Evolutionary conservation across 305 asterid species (phyloP), one percentile per base, ranked within the genome.

Genomic region (Fraxinus velutina): DNA sequence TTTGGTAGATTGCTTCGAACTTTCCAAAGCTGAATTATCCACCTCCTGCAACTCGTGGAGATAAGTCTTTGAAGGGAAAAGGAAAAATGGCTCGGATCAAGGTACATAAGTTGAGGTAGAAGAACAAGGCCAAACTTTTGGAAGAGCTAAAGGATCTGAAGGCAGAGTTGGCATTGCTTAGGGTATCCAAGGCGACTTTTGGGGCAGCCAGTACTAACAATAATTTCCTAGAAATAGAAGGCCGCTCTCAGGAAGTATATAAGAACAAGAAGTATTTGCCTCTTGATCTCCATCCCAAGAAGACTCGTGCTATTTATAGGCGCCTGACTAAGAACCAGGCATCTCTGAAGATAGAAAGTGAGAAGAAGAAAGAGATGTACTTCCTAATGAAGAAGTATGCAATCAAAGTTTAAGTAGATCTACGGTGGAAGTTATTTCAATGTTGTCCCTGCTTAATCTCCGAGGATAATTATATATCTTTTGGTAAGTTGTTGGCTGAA

Each of bases 311-410:
- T 22, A 89, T 88, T 78, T 90, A 91, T 12, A 87, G 86, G 50
- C 93, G 91, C 27, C 84, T 90, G 2, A 90, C 93, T 52, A 90
- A 90, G 79, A 91, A 90, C 77, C 93, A 92, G 95, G 90, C 86
- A 24, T 90, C 95, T 50, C 79, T 91, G 89, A 89, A 91, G 91
- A 87, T 93, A 0, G 92, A 87, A 44, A 88, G 87, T 83, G 84
- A 89, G 88, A 89, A 87, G 73, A 91, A 91, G 91, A 91, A 85
- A 80, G 94, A 89, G 83, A 91, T 87, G 92, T 91, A 91, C 80
- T 91, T 88, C 79, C 94, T 92, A 5, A 0, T 85, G 89, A 88
- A 92, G 33, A 91, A 91, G 88, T 89, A 88, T 78, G 94, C 94
- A 7, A 91, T 91, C n/a, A 92, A 91, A 76, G 95, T 89, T 73